Evolutionary conservation across 176 grass and related monocot genomes (phyloP), one percentile per base, ranked within the genome.

Genomic region (Zizania latifolia): DNA sequence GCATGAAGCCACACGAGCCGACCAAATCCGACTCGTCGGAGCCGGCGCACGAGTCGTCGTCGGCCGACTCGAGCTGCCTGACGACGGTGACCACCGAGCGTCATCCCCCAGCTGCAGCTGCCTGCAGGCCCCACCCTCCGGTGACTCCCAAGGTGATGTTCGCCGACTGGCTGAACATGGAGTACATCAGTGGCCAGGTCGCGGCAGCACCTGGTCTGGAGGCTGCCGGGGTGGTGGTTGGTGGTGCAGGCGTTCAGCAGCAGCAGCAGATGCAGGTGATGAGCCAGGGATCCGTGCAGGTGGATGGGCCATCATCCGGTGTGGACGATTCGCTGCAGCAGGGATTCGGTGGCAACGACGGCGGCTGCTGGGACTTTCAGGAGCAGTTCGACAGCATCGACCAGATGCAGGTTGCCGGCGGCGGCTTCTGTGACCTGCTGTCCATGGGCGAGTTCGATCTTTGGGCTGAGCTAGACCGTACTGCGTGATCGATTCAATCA

Each of bases 121-220:
- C 55, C 22, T 64, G 15, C 60, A 60, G 65, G 79, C 6, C 63
- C 62, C 77, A 80, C 29, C 19, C 72, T 2, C 70, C 84, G 16
- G 74, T 75, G 45, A 48, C 81, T 21, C 90, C 94, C 50, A 97
- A 93, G 86, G 86, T 97, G 48, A 87, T 97, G 83, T 98, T 98
- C 73, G 89, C 86, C 5, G 95, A 98, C 71, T 98, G 95, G 95
- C 58, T 98, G 2, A 66, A 83, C 65, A 88, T 78, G 66, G 88
- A 91, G 46, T 81, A 78, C 75, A 19, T 65, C 75, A 80, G 35
- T 8, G 31, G 56, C 54, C 88, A 80, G 44, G 68, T 68, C 19
- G 63, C 19, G 0, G 85, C 68, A 7, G 80, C 73, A 45, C 79
- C 81, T 48, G 68, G 71, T 80, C 81, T 70, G 79, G 79, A 51